Conservation (phyloP, 139 green algal species). For the Chloropicon primus region DNA sequence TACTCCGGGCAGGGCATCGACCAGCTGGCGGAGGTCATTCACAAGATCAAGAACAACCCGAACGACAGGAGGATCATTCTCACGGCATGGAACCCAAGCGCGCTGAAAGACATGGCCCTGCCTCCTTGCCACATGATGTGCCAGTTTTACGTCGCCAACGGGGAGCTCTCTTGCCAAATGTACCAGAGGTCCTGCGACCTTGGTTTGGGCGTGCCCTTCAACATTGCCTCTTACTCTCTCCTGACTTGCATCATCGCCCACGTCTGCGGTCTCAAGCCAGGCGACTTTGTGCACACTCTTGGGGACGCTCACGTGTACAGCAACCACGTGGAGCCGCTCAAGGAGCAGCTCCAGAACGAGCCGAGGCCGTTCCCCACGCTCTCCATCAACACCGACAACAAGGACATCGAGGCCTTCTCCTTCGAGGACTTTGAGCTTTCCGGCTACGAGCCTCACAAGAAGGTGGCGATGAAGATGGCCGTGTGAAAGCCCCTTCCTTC, state of each 20-base stretch:
- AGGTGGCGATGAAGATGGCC: slow-evolving; percentile 96
- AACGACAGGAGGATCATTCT: slow-evolving; percentile 91
- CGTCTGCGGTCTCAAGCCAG: slow-evolving; percentile 67
- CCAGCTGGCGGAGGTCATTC: slow-evolving; percentile 88
- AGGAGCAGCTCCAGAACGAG: slow-evolving; percentile 51
- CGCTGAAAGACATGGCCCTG: slow-evolving; percentile 86
- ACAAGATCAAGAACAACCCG: slow-evolving; percentile 69
- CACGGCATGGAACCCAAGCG: slow-evolving; percentile 92
- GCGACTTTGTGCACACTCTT: slow-evolving; percentile 89
- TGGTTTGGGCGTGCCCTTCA: slow-evolving; percentile 98
- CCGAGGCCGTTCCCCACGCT: slow-evolving; percentile 26
- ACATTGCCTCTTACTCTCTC: slow-evolving; percentile 95
- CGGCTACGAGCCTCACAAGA: slow-evolving; percentile 81
- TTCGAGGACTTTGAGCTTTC: slow-evolving; percentile 79
- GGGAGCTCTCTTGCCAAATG: slow-evolving; percentile 95
- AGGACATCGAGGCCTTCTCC: slow-evolving; percentile 79
- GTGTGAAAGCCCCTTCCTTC: slow-evolving; percentile 54
- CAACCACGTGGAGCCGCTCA: slow-evolving; percentile 93
- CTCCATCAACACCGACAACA: slow-evolving; percentile 68
- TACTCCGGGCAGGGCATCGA: slow-evolving; percentile 89
- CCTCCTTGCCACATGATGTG: slow-evolving; percentile 98
- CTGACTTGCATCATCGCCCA: slow-evolving; percentile 79
- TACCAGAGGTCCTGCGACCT: slow-evolving; percentile 96
- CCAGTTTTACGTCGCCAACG: slow-evolving; percentile 95
- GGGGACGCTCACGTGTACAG: slow-evolving; percentile 95